phyloP scores from a whole-genome alignment of 192 early-diverging fungal genomes.

The Backusella westeae region DNA sequence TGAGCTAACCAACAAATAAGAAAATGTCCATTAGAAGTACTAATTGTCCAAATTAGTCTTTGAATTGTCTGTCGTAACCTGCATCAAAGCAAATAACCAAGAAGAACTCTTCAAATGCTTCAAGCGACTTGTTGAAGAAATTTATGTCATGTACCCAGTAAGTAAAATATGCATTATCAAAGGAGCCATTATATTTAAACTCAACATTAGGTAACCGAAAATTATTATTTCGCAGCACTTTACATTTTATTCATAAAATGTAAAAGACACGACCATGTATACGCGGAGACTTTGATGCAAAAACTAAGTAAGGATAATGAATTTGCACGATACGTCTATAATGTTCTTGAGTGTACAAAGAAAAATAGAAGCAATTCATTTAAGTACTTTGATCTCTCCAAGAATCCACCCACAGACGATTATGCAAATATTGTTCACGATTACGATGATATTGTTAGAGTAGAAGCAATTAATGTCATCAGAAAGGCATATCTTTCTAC shows the following conservation, averaged over 20 bases:
- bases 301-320: background rate
- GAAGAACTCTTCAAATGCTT: background rate
- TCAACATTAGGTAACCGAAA: background rate
- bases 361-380: background rate
- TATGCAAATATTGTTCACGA: background rate
- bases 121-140: background rate
- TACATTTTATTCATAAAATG: background rate
- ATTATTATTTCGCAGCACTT: background rate
- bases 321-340: background rate
- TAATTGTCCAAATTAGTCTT: background rate
- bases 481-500: background rate
- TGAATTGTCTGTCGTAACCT: background rate
- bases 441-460: background rate
- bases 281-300: background rate
- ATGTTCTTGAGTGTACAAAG: background rate
- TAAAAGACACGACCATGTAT: background rate
- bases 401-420: background rate
- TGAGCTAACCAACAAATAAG: background rate
- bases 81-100: background rate
- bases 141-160: background rate
- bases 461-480: background rate
- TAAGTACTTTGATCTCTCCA: background rate
- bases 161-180: background rate
- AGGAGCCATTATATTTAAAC: background rate
- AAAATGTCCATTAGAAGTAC: background rate